phyloP scores from a whole-genome alignment of 345 rosid species.

The Passiflora organensis region DNA sequence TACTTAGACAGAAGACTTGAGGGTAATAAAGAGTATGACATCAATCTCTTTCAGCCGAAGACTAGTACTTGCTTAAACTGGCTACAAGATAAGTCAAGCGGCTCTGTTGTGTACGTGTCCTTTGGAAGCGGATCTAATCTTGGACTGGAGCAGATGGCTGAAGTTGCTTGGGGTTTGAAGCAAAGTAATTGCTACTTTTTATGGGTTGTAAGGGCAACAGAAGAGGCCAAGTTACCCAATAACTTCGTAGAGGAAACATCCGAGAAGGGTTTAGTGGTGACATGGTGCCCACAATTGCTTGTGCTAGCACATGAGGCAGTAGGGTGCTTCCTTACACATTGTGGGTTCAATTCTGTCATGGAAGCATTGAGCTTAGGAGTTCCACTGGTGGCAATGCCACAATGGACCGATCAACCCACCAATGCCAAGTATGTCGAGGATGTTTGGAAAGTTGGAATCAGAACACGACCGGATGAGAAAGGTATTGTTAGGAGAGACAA shows the following conservation, averaged over 20 bases:
- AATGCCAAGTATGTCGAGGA: slow-evolving; percentile 37
- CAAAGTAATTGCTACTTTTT: slow-evolving; percentile 16
- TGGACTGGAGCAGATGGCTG: slow-evolving; percentile 15
- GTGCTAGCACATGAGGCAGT: slow-evolving; percentile 25
- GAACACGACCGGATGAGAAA: slow-evolving; percentile 14
- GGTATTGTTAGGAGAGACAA: slow-evolving; percentile 21
- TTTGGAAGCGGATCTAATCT: slow-evolving; percentile 30
- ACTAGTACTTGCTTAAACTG: slow-evolving; percentile 11
- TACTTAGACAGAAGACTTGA: slow-evolving; percentile 28
- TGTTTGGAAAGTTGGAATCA: slow-evolving; percentile 35
- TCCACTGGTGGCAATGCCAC: slow-evolving; percentile 44
- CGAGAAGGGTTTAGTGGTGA: slow-evolving; percentile 21
- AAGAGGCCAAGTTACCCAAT: slow-evolving; percentile 12
- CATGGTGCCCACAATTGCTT: slow-evolving; percentile 35
- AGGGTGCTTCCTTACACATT: slow-evolving; percentile 46
- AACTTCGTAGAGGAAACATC: slow-evolving; percentile 5
- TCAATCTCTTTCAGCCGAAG: slow-evolving; percentile 23
- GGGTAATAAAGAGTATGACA: slow-evolving; percentile 22
- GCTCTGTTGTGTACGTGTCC: slow-evolving; percentile 27
- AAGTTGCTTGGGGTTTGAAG: slow-evolving; percentile 20
- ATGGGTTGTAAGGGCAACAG: slow-evolving; percentile 23
- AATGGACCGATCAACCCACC: slow-evolving; percentile 42
- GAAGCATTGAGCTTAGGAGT: slow-evolving; percentile 47
- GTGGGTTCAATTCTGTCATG: slow-evolving; percentile 36
- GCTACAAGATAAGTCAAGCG: slow-evolving; percentile 15